These are phyloP conservation scores for Leucogyrophana mollusca DNA, from an alignment of 768 basidiomycete genomes.

Conservation along the genomic window DNA sequence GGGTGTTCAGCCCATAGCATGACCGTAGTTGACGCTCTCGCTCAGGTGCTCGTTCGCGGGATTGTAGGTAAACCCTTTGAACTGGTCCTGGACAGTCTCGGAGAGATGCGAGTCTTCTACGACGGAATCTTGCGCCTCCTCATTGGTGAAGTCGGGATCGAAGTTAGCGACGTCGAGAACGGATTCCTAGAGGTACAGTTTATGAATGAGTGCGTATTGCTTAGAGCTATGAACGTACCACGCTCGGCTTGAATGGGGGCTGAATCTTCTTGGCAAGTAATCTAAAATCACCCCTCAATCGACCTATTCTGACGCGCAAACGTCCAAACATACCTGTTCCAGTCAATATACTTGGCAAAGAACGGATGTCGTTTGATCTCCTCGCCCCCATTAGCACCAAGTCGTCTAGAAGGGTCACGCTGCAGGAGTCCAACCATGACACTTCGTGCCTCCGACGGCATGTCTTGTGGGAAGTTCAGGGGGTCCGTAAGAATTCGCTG, in stretches of 20 bases:
- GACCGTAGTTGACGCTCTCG: constrained; percentile 72
- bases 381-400: constrained; percentile 92
- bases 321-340: constrained; percentile 58
- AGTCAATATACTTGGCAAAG: constrained; percentile 93
- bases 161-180: constrained; percentile 96
- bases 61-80: constrained; percentile 88
- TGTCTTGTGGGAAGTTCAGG: constrained; percentile 86
- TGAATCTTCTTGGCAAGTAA: constrained; percentile 93
- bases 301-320: background rate
- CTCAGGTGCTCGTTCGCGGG: constrained; percentile 82
- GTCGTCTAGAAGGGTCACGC: constrained; percentile 80
- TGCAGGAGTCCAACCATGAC: constrained; percentile 88
- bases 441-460: constrained; percentile 83
- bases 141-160: constrained; percentile 95
- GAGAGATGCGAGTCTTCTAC: constrained; percentile 91
- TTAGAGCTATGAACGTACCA: constrained; percentile 50
- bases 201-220: constrained; percentile 2
- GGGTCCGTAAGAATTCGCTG: constrained; percentile 94
- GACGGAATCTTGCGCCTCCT: constrained; percentile 93
- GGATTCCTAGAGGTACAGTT: constrained; percentile 55
- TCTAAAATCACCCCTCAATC: constrained; percentile 31
- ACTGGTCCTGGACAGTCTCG: constrained; percentile 96
- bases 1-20: constrained; percentile 34
- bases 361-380: constrained; percentile 96
- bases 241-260: constrained; percentile 96